A percentile compares a stretch with the other conserved stretches of the same genome.
Conservation (phyloP, 1,284 basidiomycete species). For the Ceratobasidium theobromae region DNA sequence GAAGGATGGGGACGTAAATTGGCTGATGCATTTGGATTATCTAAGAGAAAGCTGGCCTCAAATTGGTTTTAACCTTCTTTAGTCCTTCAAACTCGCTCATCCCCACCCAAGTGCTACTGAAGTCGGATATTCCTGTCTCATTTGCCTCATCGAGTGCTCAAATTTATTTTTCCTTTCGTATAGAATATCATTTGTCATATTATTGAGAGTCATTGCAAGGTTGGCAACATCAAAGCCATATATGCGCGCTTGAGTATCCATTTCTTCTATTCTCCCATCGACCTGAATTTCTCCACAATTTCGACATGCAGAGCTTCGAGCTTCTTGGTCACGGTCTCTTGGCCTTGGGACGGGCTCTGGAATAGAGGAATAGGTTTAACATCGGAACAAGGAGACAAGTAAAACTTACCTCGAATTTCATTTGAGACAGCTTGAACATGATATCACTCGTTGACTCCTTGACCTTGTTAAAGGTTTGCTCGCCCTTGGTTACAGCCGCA, state of each 20-base stretch:
- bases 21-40: not conserved
- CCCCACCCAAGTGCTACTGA: not conserved
- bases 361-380: conserved; percentile 31
- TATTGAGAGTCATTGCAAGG: not conserved
- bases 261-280: conserved; percentile 66
- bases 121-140: too few relatives aligned
- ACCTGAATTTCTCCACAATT: conserved; percentile 88
- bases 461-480: conserved; percentile 91
- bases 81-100: not conserved
- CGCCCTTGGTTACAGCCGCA: conserved; percentile 80
- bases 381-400: conserved; percentile 11
- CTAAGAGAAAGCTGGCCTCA: conserved; percentile 10
- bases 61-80: conserved; percentile 7
- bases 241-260: not conserved
- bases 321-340: conserved; percentile 77
- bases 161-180: not conserved
- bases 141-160: not conserved
- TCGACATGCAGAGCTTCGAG: conserved; percentile 76
- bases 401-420: conserved; percentile 88
- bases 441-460: conserved; percentile 86
- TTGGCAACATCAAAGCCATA: not conserved
- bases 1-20: conserved; percentile 2
- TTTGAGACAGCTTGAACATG: conserved; percentile 95
- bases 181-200: conserved; percentile 6
- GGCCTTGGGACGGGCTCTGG: conserved; percentile 82